Evolutionary conservation across 345 rosid species (phyloP).

Genomic region (Hevea brasiliensis): DNA sequence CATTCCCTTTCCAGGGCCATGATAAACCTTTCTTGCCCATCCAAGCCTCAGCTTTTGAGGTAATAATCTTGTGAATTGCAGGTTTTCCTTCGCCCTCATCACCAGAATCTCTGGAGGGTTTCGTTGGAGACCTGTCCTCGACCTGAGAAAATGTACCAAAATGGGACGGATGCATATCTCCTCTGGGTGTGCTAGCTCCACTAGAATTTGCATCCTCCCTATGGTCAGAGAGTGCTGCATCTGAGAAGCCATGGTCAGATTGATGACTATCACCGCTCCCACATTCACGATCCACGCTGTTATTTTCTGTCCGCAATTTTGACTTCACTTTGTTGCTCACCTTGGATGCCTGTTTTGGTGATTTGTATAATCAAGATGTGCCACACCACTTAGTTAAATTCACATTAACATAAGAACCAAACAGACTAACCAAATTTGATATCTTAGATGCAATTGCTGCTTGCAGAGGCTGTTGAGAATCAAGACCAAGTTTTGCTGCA

Average conservation of each 20-base stretch:
- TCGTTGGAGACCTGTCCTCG: conserved; percentile 51
- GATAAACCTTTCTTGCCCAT: conserved; percentile 78
- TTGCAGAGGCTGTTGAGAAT: conserved; percentile 91
- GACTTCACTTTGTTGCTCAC: conserved; percentile 86
- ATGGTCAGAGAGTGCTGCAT: conserved; percentile 51
- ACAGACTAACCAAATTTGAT: conserved; percentile 80
- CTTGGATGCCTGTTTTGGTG: conserved; percentile 63
- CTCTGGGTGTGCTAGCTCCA: conserved; percentile 92
- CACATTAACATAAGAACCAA: conserved; percentile 20
- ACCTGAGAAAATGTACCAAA: conserved; percentile 57
- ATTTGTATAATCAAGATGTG: conserved; percentile 34
- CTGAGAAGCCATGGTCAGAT: conserved; percentile 62
- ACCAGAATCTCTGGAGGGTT: conserved; percentile 55
- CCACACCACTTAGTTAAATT: conserved; percentile 19
- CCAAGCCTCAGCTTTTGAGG: conserved; percentile 88
- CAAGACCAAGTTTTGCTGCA: conserved; percentile 78
- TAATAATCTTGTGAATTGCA: conserved; percentile 61
- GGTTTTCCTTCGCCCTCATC: conserved; percentile 78
- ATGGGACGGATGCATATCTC: conserved; percentile 53
- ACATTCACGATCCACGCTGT: conserved; percentile 56
- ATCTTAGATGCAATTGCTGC: conserved; percentile 81
- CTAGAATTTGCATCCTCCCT: conserved; percentile 85
- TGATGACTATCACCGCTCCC: conserved; percentile 74
- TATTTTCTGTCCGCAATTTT: conserved; percentile 61
- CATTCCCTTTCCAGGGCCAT: conserved; percentile 98